phyloP scores from a whole-genome alignment of 2,329 filamentous ascomycete genomes.

The Alternaria alternata region DNA sequence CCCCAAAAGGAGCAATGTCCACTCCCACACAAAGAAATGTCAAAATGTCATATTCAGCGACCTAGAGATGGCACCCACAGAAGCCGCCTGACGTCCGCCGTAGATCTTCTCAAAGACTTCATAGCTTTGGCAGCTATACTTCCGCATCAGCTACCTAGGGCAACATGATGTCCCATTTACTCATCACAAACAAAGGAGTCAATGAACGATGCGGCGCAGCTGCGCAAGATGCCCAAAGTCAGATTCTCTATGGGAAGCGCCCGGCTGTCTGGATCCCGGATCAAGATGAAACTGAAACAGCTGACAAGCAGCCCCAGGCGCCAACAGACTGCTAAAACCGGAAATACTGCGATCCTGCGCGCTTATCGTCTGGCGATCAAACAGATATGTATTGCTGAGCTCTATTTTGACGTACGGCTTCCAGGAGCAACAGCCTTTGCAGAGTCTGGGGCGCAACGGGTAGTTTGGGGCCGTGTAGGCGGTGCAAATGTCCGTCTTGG shows the following conservation, averaged over 20 bases:
- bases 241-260: conserved; percentile 17
- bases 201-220: conserved; percentile 9
- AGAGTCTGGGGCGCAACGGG: conserved; percentile 13
- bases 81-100: not conserved
- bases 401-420: conserved; percentile 14
- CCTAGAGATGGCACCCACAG: not conserved
- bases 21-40: not conserved
- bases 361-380: conserved; percentile 25
- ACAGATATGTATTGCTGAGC: conserved; percentile 9
- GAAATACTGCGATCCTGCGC: conserved; percentile 18
- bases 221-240: not conserved
- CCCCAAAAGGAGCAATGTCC: not conserved
- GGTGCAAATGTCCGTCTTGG: conserved; percentile 12
- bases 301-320: conserved; percentile 25
- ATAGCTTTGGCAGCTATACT: not conserved
- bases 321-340: conserved; percentile 13
- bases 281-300: conserved; percentile 35
- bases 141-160: not conserved
- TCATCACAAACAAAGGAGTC: not conserved
- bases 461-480: conserved; percentile 27
- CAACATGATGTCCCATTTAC: not conserved
- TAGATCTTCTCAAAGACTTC: not conserved
- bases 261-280: conserved; percentile 29
- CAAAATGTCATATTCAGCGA: not conserved
- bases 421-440: conserved; percentile 7